Evolutionary conservation across 2,329 filamentous ascomycete genomes (phyloP).

Genomic region (Colletotrichum sp.): DNA sequence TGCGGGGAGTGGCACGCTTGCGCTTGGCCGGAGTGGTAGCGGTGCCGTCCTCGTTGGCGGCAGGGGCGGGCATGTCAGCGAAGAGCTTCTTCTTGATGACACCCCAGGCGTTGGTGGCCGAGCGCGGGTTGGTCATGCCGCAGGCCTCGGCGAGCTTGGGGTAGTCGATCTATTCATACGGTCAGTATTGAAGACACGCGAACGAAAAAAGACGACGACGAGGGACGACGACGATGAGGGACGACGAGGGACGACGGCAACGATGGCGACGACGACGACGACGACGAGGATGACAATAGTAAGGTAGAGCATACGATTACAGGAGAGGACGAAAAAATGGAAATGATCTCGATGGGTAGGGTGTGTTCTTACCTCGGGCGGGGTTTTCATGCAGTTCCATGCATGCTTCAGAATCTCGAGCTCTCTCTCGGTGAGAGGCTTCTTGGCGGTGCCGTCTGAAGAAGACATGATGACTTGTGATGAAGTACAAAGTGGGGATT

Average conservation of each 20-base stretch:
- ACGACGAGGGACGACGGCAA: neutral
- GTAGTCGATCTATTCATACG: constrained; percentile 28
- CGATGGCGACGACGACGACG: neutral
- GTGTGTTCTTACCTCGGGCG: constrained; percentile 26
- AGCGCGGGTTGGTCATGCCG: constrained; percentile 27
- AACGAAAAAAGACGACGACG: neutral
- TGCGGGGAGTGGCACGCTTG: constrained; percentile 18
- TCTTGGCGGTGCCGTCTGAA: neutral
- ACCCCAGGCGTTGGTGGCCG: constrained; percentile 28
- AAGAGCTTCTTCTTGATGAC: constrained; percentile 30
- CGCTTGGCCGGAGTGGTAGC: constrained; percentile 21
- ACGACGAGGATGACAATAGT: neutral
- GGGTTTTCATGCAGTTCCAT: constrained; percentile 28
- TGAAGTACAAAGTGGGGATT: neutral
- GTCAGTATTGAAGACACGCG: neutral
- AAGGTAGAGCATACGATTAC: no score
- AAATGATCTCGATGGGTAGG: neutral
- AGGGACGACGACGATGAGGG: neutral
- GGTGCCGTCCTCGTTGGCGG: constrained; percentile 1
- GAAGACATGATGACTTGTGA: neutral
- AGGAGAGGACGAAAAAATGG: neutral
- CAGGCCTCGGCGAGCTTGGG: constrained; percentile 23
- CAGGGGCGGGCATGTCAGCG: neutral
- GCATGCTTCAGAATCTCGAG: constrained; percentile 26
- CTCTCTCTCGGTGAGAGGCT: constrained; percentile 25